Evolutionary conservation across 1,284 basidiomycete species (phyloP).

Genomic region (Heliocybe sulcata): DNA sequence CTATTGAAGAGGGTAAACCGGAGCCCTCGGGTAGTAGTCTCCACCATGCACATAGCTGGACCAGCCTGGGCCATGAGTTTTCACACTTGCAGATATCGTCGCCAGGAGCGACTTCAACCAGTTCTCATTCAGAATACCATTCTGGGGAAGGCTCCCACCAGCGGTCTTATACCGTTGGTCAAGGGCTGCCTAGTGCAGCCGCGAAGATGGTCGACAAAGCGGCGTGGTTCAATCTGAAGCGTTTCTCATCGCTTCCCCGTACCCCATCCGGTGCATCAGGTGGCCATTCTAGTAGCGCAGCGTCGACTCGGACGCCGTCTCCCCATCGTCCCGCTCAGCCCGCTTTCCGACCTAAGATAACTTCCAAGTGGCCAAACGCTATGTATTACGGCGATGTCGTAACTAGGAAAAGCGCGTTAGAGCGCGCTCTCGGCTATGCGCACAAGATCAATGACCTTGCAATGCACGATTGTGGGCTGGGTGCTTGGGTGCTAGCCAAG

Average conservation of each 20-base stretch:
- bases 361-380: constrained; percentile 57
- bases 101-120: neutral
- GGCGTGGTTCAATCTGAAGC: constrained; percentile 34
- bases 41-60: constrained; percentile 23
- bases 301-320: constrained; percentile 22
- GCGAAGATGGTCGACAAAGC: constrained; percentile 15
- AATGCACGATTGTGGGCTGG: constrained; percentile 71
- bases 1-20: neutral
- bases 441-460: constrained; percentile 80
- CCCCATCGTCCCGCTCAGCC: constrained; percentile 19
- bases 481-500: constrained; percentile 64
- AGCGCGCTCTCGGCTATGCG: constrained; percentile 75
- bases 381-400: constrained; percentile 71
- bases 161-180: neutral
- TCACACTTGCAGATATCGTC: constrained; percentile 1
- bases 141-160: neutral
- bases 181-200: neutral
- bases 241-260: constrained; percentile 52
- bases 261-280: constrained; percentile 37
- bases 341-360: constrained; percentile 27
- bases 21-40: constrained; percentile 13
- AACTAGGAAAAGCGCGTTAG: constrained; percentile 50
- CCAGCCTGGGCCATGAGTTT: constrained; percentile 13
- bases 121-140: neutral
- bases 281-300: neutral